Percentiles rank a stretch among this genome's conserved stretches.
Conservation (phyloP, 1,139 yeast genomes). For the Yamadazyma buinensis region DNA sequence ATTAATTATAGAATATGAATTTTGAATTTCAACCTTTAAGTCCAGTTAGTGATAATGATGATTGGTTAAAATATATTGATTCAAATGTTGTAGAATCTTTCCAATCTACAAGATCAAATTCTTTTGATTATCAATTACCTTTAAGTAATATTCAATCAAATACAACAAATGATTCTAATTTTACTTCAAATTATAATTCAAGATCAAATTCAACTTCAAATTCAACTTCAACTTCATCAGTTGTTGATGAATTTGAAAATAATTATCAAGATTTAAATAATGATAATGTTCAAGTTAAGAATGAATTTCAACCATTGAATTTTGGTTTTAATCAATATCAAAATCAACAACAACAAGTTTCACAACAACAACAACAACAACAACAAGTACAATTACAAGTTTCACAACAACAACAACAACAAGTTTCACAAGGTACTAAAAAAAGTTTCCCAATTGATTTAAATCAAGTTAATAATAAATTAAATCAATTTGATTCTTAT, state of each 20-base stretch:
- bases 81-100: slow-evolving; percentile 6
- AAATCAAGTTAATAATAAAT: slow-evolving; percentile 11
- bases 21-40: slow-evolving; percentile 8
- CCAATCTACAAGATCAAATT: slow-evolving; percentile 3
- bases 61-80: slow-evolving; percentile 14
- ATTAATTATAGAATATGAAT: slow-evolving; percentile 1
- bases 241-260: not conserved
- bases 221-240: slow-evolving; percentile 1
- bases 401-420: not conserved
- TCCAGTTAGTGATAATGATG: slow-evolving; percentile 14
- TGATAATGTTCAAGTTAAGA: not conserved
- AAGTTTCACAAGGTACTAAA: not conserved
- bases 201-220: not conserved
- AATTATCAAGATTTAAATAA: not conserved
- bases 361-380: not conserved
- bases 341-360: not conserved
- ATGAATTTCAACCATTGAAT: no score
- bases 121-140: slow-evolving; percentile 1
- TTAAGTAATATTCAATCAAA: no score
- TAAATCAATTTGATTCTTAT: slow-evolving; percentile 2
- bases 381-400: not conserved
- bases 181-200: no score
- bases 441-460: slow-evolving; percentile 6
- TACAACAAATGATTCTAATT: not conserved
- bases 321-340: no score